phyloP scores from a whole-genome alignment of 495 filamentous ascomycete species.

The Podospora bellae-mahoneyi region DNA sequence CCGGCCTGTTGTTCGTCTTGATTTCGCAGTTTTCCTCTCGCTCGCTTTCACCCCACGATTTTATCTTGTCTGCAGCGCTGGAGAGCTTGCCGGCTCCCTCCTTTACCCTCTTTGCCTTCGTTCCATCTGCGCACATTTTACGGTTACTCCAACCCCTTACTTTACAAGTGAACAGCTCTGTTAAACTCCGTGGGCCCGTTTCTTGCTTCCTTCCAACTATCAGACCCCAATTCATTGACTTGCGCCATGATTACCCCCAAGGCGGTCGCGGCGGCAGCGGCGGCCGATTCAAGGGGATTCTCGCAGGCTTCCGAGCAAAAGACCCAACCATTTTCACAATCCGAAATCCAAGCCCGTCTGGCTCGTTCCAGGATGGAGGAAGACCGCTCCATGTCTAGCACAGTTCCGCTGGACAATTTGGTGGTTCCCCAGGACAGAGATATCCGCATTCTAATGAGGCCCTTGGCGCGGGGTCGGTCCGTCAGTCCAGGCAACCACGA shows the following conservation, averaged over 20 bases:
- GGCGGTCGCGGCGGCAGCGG: neutral
- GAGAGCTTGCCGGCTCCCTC: neutral
- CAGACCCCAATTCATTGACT: neutral
- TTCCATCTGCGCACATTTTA: neutral
- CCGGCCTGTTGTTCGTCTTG: slow-evolving; percentile 22
- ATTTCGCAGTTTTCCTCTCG: slow-evolving; percentile 15
- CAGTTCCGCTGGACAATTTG: slow-evolving; percentile 44
- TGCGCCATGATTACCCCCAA: slow-evolving; percentile 24
- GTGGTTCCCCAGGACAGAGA: slow-evolving; percentile 42
- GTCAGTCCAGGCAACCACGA: slow-evolving; percentile 46
- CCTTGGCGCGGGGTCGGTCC: slow-evolving; percentile 44
- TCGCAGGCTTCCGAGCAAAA: slow-evolving; percentile 45
- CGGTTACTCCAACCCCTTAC: neutral
- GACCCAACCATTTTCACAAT: slow-evolving; percentile 50
- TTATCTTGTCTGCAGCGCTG: neutral
- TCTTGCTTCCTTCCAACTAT: neutral
- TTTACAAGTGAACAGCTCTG: neutral
- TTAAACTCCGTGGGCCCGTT: neutral
- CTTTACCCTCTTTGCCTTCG: neutral
- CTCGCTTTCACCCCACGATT: neutral
- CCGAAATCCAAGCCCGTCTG: slow-evolving; percentile 41
- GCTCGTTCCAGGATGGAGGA: slow-evolving; percentile 34
- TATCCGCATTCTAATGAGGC: slow-evolving; percentile 48
- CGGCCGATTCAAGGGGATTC: slow-evolving; percentile 36
- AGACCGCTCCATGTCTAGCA: slow-evolving; percentile 28